A percentile compares a stretch with the other conserved stretches of the same genome.
Evolutionary conservation across 2,329 filamentous ascomycete species (phyloP).

Genomic region (Venturia nashicola): DNA sequence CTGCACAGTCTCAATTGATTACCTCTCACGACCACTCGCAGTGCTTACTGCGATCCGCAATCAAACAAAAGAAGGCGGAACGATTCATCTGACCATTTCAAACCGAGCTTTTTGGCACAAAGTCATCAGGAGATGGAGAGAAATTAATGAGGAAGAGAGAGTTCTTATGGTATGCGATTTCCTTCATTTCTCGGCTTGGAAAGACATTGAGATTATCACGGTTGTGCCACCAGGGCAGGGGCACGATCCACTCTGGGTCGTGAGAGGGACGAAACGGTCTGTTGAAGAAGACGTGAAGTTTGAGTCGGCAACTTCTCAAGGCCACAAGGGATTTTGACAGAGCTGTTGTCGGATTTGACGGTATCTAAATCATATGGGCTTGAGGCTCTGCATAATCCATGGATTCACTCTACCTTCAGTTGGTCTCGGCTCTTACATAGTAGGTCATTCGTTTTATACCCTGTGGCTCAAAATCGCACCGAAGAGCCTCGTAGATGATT

Average conservation of each 20-base stretch:
- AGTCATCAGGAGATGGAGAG: slow-evolving; percentile 36
- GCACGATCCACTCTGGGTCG: slow-evolving; percentile 6
- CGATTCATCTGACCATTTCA: slow-evolving; percentile 37
- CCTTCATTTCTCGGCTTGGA: slow-evolving; percentile 39
- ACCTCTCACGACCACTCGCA: slow-evolving; percentile 33
- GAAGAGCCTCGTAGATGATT: no score
- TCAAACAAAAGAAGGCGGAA: slow-evolving; percentile 29
- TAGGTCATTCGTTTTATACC: no score
- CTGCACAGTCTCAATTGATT: slow-evolving; percentile 41
- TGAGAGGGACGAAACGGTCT: slow-evolving; percentile 4
- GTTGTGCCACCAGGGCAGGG: neutral
- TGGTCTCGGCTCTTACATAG: no score
- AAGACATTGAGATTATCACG: slow-evolving; percentile 36
- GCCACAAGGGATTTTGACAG: neutral
- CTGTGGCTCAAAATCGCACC: no score
- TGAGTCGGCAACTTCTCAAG: neutral
- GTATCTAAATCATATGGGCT: no score
- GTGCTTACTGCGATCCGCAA: slow-evolving; percentile 30
- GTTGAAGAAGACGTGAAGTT: neutral
- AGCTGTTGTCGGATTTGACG: neutral
- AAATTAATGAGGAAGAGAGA: slow-evolving; percentile 31
- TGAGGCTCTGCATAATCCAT: no score
- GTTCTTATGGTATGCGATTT: slow-evolving; percentile 40
- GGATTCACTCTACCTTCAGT: no score
- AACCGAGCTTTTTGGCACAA: slow-evolving; percentile 44